Conservation (phyloP, 2,329 filamentous ascomycete species). For the Paraphoma sp. region DNA sequence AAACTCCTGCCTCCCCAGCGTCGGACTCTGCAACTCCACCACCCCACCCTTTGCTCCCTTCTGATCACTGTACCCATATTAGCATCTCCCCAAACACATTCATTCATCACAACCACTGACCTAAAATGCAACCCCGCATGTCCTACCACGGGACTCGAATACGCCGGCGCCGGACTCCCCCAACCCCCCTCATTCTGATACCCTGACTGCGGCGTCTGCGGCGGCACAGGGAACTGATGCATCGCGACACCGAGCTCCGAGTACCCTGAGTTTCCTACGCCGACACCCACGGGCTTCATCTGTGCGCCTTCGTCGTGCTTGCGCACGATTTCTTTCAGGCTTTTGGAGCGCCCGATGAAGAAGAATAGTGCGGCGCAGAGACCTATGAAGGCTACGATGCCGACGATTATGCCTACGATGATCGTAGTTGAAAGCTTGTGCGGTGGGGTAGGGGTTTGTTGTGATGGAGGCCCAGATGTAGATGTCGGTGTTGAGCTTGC, state of each 20-base stretch:
- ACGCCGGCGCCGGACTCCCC: background rate
- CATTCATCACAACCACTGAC: background rate
- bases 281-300: conserved; percentile 2
- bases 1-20: conserved; percentile 26
- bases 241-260: background rate
- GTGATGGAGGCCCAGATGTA: conserved; percentile 8
- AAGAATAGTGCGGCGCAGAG: conserved; percentile 68
- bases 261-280: background rate
- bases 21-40: conserved; percentile 32
- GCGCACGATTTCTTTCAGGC: conserved; percentile 31
- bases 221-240: background rate
- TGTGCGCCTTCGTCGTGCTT: background rate
- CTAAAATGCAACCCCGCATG: background rate
- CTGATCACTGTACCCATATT: background rate
- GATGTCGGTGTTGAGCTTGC: conserved; percentile 19
- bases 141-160: background rate
- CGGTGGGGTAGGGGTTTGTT: background rate
- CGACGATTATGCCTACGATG: conserved; percentile 65
- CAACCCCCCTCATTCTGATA: background rate
- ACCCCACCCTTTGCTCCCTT: conserved; percentile 5
- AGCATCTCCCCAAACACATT: background rate
- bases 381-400: conserved; percentile 67
- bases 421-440: conserved; percentile 46
- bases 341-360: conserved; percentile 61
- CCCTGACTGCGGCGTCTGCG: background rate